Evolutionary conservation across 805 yeast species (phyloP), one percentile per base, ranked within the genome.

Genomic region (Wickerhamomyces queroliae): DNA sequence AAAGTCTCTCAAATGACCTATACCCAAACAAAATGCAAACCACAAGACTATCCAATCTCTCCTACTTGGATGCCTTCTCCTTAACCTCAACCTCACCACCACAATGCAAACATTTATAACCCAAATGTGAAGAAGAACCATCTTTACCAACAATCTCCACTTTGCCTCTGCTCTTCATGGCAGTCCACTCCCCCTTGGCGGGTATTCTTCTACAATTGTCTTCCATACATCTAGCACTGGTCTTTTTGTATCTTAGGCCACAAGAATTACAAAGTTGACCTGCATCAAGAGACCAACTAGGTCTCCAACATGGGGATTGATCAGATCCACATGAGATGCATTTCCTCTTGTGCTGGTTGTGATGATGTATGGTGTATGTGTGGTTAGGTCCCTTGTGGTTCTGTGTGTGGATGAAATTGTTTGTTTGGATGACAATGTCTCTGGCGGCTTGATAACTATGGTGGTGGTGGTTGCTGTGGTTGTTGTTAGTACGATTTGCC

Each of bases 231-330:
- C 97, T 74, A 3, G 95, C 95, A 21, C 87, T 85, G 0, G 97
- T 90, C 66, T 91, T 91, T 62, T 93, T 90, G 66, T 86, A 91
- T 48, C 99, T 72, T 52, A 91, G 69, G 1, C 99, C 99, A 64
- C 99, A 91, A 1, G 96, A 87, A 59, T 91, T 91, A 68, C 99
- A 91, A 49, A 91, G 72, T 65, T 90, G 98, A n/a, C 97, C 98
- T 45, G 84, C 88, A 48, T 80, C 69, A 21, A 79, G 70, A 3
- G 91, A 80, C 99, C 99, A 91, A 5, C 95, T 83, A 2, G 99
- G 99, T 57, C 99, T 76, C 99, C 99, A 91, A 62, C 99, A 91
- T 5, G 99, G 99, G 6, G 95, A 85, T 50, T 85, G 93, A 40
- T 80, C 83, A 1, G 93, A 78, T 7, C 89, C 88, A 63, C 99